A percentile compares a stretch with the other conserved stretches of the same genome.
Evolutionary conservation across 768 basidiomycete species (phyloP).

Genomic region (Cystofilobasidium bisporidii): DNA sequence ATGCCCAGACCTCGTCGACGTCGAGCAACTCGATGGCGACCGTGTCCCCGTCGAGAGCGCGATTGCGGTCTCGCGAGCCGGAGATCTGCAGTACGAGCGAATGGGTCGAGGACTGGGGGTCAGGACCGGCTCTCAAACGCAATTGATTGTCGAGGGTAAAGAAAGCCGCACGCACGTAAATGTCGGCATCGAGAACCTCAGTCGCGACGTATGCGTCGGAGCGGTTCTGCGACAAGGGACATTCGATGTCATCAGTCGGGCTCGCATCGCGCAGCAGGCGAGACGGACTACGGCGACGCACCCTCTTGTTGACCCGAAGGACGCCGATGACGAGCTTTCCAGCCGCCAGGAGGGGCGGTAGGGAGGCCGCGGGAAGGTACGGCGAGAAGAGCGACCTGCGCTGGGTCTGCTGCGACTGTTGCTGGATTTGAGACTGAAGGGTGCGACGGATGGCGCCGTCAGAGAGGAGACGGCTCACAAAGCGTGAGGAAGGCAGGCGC

Average conservation of each 20-base stretch:
- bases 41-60: constrained; percentile 95
- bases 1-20: constrained; percentile 47
- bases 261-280: neutral
- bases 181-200: constrained; percentile 94
- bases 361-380: constrained; percentile 92
- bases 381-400: constrained; percentile 98
- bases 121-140: constrained; percentile 46
- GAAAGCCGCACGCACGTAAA: constrained; percentile 47
- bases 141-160: neutral
- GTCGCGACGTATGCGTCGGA: constrained; percentile 98
- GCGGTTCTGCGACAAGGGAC: constrained; percentile 52
- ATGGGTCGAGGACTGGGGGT: neutral
- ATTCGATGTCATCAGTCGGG: neutral
- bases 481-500: neutral
- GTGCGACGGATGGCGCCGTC: no score
- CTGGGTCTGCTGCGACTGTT: constrained; percentile 82
- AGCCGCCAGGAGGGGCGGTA: constrained; percentile 89
- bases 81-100: constrained; percentile 9
- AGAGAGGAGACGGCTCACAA: no score
- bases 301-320: constrained; percentile 87
- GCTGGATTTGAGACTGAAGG: constrained; percentile 67
- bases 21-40: constrained; percentile 96
- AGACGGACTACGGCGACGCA: neutral
- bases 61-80: constrained; percentile 95
- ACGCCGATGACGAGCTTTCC: constrained; percentile 97